Percentiles rank a stretch among this genome's conserved stretches.
Conservation (phyloP, 306 rosid genomes). For the Cicer chorassanicum region DNA sequence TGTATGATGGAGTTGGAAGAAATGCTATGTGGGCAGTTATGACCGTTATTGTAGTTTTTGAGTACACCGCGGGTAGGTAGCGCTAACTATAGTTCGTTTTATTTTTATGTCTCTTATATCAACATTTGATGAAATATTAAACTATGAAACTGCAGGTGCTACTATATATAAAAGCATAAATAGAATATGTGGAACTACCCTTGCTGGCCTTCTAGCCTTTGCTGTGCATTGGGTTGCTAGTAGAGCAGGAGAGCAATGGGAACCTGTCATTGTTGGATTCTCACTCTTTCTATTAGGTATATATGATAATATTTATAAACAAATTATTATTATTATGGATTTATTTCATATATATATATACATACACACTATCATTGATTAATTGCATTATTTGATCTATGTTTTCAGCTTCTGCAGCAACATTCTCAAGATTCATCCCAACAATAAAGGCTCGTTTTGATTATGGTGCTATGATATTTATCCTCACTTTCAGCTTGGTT, state of each 20-base stretch:
- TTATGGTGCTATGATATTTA: constrained; percentile 77
- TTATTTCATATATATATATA: too few relatives aligned
- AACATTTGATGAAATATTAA: neutral
- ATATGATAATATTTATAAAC: too few relatives aligned
- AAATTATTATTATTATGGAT: too few relatives aligned
- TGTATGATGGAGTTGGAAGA: constrained; percentile 78
- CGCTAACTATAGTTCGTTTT: neutral
- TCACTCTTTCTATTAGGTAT: constrained; percentile 84
- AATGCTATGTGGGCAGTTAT: constrained; percentile 86
- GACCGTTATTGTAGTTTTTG: constrained; percentile 84
- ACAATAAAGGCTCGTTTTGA: constrained; percentile 76
- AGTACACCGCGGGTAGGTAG: constrained; percentile 64
- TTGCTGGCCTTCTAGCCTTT: constrained; percentile 74
- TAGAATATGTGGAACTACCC: constrained; percentile 71
- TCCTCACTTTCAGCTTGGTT: constrained; percentile 86
- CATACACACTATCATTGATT: too few relatives aligned
- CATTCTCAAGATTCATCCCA: constrained; percentile 90
- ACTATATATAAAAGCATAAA: constrained; percentile 66
- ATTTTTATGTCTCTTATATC: neutral
- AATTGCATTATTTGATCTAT: neutral
- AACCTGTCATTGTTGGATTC: constrained; percentile 62
- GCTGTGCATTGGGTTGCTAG: constrained; percentile 77
- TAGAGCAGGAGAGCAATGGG: constrained; percentile 63
- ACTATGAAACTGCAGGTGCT: constrained; percentile 63
- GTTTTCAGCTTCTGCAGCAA: constrained; percentile 74